phyloP scores from a whole-genome alignment of 2,329 filamentous ascomycete genomes.

The Pestalotiopsis sp. region DNA sequence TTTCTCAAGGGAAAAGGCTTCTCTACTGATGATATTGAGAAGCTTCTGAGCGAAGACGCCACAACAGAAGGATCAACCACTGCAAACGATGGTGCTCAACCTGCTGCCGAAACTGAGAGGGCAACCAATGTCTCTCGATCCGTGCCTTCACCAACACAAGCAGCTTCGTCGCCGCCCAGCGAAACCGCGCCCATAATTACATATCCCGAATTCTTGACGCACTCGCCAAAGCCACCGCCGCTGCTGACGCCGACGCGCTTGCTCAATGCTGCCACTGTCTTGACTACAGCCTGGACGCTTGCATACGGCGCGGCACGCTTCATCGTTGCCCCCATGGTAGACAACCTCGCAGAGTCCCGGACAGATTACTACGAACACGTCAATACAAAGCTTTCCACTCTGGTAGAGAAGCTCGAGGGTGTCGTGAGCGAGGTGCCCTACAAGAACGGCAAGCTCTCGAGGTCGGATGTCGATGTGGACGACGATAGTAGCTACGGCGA shows the following conservation, averaged over 20 bases:
- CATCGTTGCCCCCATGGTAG: slow-evolving; percentile 65
- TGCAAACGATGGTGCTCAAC: neutral
- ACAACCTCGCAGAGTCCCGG: slow-evolving; percentile 53
- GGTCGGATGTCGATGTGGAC: slow-evolving; percentile 19
- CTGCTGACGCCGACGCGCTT: slow-evolving; percentile 64
- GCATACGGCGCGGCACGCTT: slow-evolving; percentile 74
- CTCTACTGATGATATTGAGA: slow-evolving; percentile 65
- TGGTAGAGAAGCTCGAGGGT: slow-evolving; percentile 55
- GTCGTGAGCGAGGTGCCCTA: slow-evolving; percentile 64
- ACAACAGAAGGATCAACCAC: slow-evolving; percentile 10
- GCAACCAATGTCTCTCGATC: neutral
- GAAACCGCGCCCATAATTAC: slow-evolving; percentile 66
- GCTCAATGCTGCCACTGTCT: slow-evolving; percentile 60
- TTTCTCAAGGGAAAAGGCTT: slow-evolving; percentile 83
- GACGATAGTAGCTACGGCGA: slow-evolving; percentile 56
- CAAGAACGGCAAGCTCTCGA: slow-evolving; percentile 28
- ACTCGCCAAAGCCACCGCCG: slow-evolving; percentile 56
- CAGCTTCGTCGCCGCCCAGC: slow-evolving; percentile 20
- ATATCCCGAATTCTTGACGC: slow-evolving; percentile 70
- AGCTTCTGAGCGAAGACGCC: slow-evolving; percentile 51
- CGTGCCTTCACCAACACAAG: neutral
- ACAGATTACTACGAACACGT: slow-evolving; percentile 54
- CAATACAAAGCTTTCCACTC: slow-evolving; percentile 43
- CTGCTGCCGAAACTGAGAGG: neutral
- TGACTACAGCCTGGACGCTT: slow-evolving; percentile 59